Percentiles rank a stretch among this genome's conserved stretches.
phyloP scores from a whole-genome alignment of 805 yeast genomes.

The Helenozyma rhizophorensis region DNA sequence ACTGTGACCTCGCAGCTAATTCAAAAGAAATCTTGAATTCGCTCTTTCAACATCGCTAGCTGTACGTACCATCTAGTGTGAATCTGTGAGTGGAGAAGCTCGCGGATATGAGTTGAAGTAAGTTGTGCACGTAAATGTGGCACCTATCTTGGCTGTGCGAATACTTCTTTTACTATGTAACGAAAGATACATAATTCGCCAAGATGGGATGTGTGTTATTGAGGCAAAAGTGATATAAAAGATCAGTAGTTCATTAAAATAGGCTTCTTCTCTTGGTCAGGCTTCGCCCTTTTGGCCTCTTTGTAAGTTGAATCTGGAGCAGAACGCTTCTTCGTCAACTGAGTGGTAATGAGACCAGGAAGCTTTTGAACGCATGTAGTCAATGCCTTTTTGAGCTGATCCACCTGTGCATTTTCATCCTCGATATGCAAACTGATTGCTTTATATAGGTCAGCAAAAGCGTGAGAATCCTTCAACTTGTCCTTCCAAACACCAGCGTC shows the following conservation, averaged over 20 bases:
- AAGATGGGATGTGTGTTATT: background rate
- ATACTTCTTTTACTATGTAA: no score
- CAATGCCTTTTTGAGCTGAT: background rate
- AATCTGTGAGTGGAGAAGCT: no score
- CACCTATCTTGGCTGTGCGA: no score
- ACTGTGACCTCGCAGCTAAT: no score
- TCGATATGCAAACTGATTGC: constrained; percentile 1
- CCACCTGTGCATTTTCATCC: background rate
- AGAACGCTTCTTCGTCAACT: constrained; percentile 4
- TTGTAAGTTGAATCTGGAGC: constrained; percentile 3
- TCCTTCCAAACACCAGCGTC: constrained; percentile 2
- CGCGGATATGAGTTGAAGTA: no score
- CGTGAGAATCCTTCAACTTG: constrained; percentile 1
- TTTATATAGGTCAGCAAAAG: constrained; percentile 1
- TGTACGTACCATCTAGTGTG: no score
- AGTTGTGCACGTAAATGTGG: no score
- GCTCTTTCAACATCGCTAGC: no score
- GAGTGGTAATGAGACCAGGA: constrained; percentile 1
- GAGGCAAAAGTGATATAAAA: background rate
- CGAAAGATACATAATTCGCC: no score
- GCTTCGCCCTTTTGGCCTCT: constrained; percentile 8
- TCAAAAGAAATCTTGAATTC: no score
- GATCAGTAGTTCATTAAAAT: constrained; percentile 15
- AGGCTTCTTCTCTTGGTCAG: constrained; percentile 12
- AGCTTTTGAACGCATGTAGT: constrained; percentile 2